Base-by-base conservation (phyloP, 2,329 filamentous ascomycete species). In the Periconia digitata region DNA sequence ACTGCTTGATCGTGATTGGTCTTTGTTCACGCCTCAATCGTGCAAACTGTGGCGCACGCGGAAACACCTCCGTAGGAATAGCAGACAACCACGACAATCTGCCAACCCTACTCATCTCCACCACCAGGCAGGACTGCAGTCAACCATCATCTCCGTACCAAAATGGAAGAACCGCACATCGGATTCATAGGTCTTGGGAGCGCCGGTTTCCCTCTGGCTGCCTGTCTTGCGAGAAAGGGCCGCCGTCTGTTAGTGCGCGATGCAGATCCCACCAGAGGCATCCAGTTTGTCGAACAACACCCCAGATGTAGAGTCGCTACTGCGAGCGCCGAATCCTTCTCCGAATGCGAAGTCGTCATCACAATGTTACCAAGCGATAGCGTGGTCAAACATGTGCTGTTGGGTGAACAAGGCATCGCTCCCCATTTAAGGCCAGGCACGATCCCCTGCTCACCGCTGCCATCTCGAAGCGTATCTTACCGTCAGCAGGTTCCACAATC, bases 401-500 rank as follows among this genome's bases (percentile, higher is more conserved):
- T 55, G 24, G 54, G 54, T 15, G 52, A 53, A n/a, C 34, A 50
- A 6, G 54, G 54, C 22, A 51, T 57, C 24, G 54, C 54, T 16
- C 43, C 39, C 3, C 51, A 59, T 49, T 37, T 59, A 13, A 59
- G 55, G 47, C 47, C 54, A 54, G 55, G 55, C 44, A 55, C 20
- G 49, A 15, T 16, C 44, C 21, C 20, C 37, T 29, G 16, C n/a
- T 34, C 5, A 36, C 12, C n/a, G 20, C 24, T 29, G 18, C 20
- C 18, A 22, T 17, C 24, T 6, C n/a, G 17, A 32, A 10, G 15
- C 16, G 21, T 23, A 38, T 40, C 49, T 51, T 41, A 51, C 41
- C 27, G 7, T 29, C 10, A 38, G 23, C 37, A 57, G 60, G 69
- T 24, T 67, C 63, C 10, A 63, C 67, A 23, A 53, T 70, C 3